phyloP scores from a whole-genome alignment of 192 early-diverging fungal genomes.

The Glomus cerebriforme region DNA sequence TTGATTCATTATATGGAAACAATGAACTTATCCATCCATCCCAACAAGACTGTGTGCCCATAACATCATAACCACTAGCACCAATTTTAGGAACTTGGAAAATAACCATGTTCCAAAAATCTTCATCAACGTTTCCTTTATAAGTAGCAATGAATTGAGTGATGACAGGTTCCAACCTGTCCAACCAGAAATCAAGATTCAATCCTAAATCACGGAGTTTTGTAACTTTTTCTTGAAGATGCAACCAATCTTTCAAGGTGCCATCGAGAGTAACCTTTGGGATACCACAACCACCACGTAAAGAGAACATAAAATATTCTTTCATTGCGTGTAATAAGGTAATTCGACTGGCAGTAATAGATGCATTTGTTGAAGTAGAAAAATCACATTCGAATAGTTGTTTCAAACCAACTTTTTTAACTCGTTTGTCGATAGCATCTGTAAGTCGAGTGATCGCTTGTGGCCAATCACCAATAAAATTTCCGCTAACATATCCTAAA shows the following conservation, averaged over 20 bases:
- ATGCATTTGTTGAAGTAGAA: constrained; percentile 15
- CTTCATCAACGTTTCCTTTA: constrained; percentile 24
- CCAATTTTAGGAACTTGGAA: not conserved
- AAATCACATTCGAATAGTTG: constrained; percentile 21
- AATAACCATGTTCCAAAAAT: constrained; percentile 18
- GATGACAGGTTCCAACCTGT: constrained; percentile 25
- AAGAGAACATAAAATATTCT: not conserved
- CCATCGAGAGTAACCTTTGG: constrained; percentile 28
- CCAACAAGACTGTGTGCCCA: not conserved
- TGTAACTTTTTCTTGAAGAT: constrained; percentile 27
- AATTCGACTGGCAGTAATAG: constrained; percentile 19
- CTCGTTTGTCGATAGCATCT: not conserved
- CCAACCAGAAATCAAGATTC: constrained; percentile 29
- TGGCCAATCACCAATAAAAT: constrained; percentile 14
- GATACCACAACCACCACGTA: constrained; percentile 22
- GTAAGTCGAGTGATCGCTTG: not conserved
- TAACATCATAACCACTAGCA: not conserved
- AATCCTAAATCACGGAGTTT: constrained; percentile 23
- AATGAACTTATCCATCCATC: constrained; percentile 16
- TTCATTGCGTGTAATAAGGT: constrained; percentile 24
- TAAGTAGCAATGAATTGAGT: constrained; percentile 14
- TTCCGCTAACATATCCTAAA: not conserved
- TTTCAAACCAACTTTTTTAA: constrained; percentile 22
- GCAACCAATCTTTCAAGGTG: constrained; percentile 13
- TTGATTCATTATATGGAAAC: not conserved